Percentiles rank a stretch among this genome's conserved stretches.
Evolutionary conservation across 495 filamentous ascomycete genomes (phyloP).

Genomic region (Tricharina praecox): DNA sequence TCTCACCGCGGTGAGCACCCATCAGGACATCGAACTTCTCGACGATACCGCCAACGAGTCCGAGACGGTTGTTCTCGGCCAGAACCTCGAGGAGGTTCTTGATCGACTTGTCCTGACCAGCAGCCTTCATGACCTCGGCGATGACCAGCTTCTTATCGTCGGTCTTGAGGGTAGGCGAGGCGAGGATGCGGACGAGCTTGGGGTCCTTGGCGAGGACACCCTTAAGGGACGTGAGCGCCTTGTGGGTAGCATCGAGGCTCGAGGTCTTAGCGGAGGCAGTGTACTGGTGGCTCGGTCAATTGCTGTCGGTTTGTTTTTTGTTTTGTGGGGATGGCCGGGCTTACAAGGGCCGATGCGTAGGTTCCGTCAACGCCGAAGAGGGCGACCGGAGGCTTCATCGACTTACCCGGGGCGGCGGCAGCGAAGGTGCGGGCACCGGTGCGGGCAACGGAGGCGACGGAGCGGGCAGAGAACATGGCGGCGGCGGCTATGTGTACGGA

Average conservation of each 20-base stretch:
- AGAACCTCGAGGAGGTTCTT: slow-evolving; percentile 85
- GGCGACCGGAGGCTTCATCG: slow-evolving; percentile 64
- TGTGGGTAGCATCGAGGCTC: slow-evolving; percentile 64
- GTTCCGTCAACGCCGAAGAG: slow-evolving; percentile 94
- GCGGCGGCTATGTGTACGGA: slow-evolving; percentile 2
- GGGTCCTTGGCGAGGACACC: slow-evolving; percentile 58
- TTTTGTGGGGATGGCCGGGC: slow-evolving; percentile 27
- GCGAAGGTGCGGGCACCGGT: slow-evolving; percentile 54
- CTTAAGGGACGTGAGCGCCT: slow-evolving; percentile 52
- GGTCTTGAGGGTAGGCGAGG: slow-evolving; percentile 57
- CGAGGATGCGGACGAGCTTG: slow-evolving; percentile 59
- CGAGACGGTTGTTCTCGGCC: slow-evolving; percentile 89
- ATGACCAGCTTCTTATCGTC: slow-evolving; percentile 72
- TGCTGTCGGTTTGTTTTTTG: no score
- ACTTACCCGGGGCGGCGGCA: slow-evolving; percentile 39
- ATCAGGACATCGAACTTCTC: slow-evolving; percentile 79
- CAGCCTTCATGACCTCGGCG: slow-evolving; percentile 59
- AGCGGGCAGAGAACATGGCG: slow-evolving; percentile 23
- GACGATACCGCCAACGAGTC: slow-evolving; percentile 60
- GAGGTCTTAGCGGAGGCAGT: slow-evolving; percentile 80
- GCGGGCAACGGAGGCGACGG: slow-evolving; percentile 32
- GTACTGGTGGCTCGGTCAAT: no score
- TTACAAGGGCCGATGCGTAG: slow-evolving; percentile 94
- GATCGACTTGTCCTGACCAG: slow-evolving; percentile 60
- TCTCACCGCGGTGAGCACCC: slow-evolving; percentile 74